Percentiles rank a stretch among this genome's conserved stretches.
phyloP scores from a whole-genome alignment of 805 yeast genomes.

The Saccharomycopsis lassenensis region DNA sequence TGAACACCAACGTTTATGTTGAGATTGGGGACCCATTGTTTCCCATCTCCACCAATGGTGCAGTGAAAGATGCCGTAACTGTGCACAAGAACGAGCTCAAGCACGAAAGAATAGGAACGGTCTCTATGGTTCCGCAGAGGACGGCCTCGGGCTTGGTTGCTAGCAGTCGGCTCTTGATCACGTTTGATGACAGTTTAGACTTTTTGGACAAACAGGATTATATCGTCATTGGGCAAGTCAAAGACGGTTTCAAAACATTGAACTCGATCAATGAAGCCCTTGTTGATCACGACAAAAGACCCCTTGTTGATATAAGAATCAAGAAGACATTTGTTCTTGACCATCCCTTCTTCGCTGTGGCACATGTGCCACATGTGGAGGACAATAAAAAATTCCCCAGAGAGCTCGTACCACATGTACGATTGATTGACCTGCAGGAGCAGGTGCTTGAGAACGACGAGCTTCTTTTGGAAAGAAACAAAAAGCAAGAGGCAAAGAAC shows the following conservation, averaged over 20 bases:
- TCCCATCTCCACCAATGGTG: conserved; percentile 24
- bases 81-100: conserved; percentile 21
- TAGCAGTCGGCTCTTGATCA: conserved; percentile 29
- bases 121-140: conserved; percentile 22
- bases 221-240: conserved; percentile 38
- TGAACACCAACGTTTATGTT: conserved; percentile 29
- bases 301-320: conserved; percentile 40
- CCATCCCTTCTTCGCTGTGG: conserved; percentile 40
- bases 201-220: conserved; percentile 21
- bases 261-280: conserved; percentile 31
- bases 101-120: conserved; percentile 26
- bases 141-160: conserved; percentile 18
- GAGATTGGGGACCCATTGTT: conserved; percentile 40
- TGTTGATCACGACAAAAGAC: conserved; percentile 31
- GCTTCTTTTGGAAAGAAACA: too few species aligned
- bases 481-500: conserved; percentile 31
- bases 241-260: conserved; percentile 39
- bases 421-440: conserved; percentile 22
- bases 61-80: conserved; percentile 18
- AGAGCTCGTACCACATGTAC: conserved; percentile 25
- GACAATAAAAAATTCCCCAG: conserved; percentile 29
- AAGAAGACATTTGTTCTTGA: conserved; percentile 38
- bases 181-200: conserved; percentile 24
- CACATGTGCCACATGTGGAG: conserved; percentile 20
- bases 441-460: conserved; percentile 24